These are phyloP conservation scores for Drechmeria coniospora DNA, from an alignment of 2,329 filamentous ascomycete species.

Conservation along the genomic window DNA sequence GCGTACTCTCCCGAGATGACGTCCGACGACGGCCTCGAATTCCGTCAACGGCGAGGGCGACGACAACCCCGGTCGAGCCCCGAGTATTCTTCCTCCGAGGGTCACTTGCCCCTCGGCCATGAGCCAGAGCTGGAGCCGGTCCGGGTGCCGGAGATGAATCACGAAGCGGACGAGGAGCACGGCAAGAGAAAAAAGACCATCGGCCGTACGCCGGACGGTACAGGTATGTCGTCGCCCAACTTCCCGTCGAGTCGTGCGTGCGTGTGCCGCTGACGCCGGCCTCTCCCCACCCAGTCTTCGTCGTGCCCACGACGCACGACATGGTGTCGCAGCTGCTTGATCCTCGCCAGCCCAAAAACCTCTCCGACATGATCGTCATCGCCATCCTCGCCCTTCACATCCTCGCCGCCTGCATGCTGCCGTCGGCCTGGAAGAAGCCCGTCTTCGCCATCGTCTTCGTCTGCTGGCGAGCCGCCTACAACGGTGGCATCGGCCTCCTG, in stretches of 20 bases:
- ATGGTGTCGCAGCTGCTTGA: constrained; percentile 98
- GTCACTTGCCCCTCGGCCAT: constrained; percentile 2
- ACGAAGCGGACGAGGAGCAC: constrained; percentile 2
- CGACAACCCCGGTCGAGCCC: constrained; percentile 1
- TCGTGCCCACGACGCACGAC: constrained; percentile 90
- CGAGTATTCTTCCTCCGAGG: constrained; percentile 1
- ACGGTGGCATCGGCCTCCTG: constrained; percentile 82
- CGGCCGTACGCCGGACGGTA: constrained; percentile 81
- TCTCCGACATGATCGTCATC: constrained; percentile 72
- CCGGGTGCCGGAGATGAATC: no score
- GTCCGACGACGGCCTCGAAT: constrained; percentile 8
- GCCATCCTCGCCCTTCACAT: constrained; percentile 64
- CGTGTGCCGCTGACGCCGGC: constrained; percentile 3
- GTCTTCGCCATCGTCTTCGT: constrained; percentile 73
- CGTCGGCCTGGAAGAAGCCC: constrained; percentile 52
- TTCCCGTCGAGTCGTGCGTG: neutral
- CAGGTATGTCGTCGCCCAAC: constrained; percentile 36
- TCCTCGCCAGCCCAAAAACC: constrained; percentile 86
- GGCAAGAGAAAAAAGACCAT: constrained; percentile 55
- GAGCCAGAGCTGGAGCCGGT: no score
- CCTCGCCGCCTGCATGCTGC: constrained; percentile 56
- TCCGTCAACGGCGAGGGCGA: constrained; percentile 15
- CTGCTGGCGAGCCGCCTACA: constrained; percentile 87
- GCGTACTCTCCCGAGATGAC: constrained; percentile 14
- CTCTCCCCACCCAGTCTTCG: constrained; percentile 52